These are phyloP conservation scores for Aurinia saxatilis DNA, from an alignment of 345 rosid species.

Conservation along the genomic window DNA sequence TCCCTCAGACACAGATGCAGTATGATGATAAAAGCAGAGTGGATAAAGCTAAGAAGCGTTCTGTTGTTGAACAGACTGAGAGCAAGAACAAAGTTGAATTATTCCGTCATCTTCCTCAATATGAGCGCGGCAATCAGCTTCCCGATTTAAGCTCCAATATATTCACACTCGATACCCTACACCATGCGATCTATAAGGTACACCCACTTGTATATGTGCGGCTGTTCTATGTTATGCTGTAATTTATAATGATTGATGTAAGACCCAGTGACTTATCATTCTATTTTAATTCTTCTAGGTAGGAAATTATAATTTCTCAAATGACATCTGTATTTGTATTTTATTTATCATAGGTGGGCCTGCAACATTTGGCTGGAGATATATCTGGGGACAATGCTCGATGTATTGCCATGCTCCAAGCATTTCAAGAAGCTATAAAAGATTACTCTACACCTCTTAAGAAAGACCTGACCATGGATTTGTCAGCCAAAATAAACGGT, in stretches of 20 bases:
- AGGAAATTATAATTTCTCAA: not conserved
- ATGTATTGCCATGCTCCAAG: slow-evolving; percentile 78
- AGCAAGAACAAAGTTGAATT: slow-evolving; percentile 69
- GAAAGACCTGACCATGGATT: slow-evolving; percentile 54
- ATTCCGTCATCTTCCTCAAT: slow-evolving; percentile 75
- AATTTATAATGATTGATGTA: not conserved
- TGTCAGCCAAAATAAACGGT: slow-evolving; percentile 52
- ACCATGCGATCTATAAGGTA: slow-evolving; percentile 78
- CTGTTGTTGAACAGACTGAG: slow-evolving; percentile 58
- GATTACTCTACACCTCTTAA: slow-evolving; percentile 59
- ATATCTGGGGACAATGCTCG: slow-evolving; percentile 65
- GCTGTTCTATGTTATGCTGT: not conserved
- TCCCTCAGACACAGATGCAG: slow-evolving; percentile 65
- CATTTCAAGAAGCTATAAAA: slow-evolving; percentile 60
- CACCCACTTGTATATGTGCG: not conserved
- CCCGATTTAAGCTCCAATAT: slow-evolving; percentile 47
- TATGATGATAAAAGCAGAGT: slow-evolving; percentile 69
- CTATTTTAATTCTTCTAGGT: no score
- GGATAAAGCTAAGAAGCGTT: slow-evolving; percentile 66
- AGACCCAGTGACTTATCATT: not conserved
- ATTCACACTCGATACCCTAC: slow-evolving; percentile 55
- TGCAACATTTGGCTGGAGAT: slow-evolving; percentile 65
- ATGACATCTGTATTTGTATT: not conserved
- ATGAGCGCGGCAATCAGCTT: slow-evolving; percentile 57
- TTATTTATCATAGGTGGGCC: slow-evolving; percentile 46